Base-by-base conservation (phyloP, 73 alveolate genomes). In the Symbiodinium pilosum region DNA sequence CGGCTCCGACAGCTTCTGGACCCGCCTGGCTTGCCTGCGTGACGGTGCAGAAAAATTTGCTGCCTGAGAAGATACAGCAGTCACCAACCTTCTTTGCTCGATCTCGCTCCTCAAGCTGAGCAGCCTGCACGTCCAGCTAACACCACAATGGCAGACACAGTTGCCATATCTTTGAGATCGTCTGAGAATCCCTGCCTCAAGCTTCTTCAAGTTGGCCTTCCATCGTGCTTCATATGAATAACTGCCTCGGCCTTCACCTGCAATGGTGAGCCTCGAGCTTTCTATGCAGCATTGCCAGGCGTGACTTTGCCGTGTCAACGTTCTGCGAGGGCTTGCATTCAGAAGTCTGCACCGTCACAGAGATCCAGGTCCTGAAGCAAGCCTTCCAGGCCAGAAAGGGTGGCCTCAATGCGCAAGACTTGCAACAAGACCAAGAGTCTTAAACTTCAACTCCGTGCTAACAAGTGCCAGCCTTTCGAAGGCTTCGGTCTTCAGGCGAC, bases 241-340 rank as follows among this genome's bases (percentile, higher is more conserved):
- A 47, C 59, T 6, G 59, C 59, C 59, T 47, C 59, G 6, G 59
- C 59, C 59, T 14, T 47, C n/a, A n/a, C n/a, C n/a, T n/a, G 8
- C 36, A n/a, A 39, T 30, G 36, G 21, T 69, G n/a, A 39, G 85
- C 94, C 94, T 87, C 94, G 42, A 87, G 64, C 34, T 56, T 77
- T 36, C 94, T 69, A 39, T 87, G 94, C 52, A 87, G 85, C 94
- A 59, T 87, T 36, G 94, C 94, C 94, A 87, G 43, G 30, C 94
- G 94, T 3, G 85, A 54, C 69, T 87, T 87, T 51, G 94, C 94
- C 30, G 85, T 87, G 84, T 87, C 94, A 40, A 87, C 94, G 59
- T 87, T 81, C 94, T 87, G 64, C 0, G 26, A 73, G 41, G 85
- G 24, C n/a, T 73, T 34, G 41, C 41, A 34, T n/a, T 71, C 43